Evolutionary conservation across 768 basidiomycete species (phyloP).

Genomic region (Amanita muscaria): DNA sequence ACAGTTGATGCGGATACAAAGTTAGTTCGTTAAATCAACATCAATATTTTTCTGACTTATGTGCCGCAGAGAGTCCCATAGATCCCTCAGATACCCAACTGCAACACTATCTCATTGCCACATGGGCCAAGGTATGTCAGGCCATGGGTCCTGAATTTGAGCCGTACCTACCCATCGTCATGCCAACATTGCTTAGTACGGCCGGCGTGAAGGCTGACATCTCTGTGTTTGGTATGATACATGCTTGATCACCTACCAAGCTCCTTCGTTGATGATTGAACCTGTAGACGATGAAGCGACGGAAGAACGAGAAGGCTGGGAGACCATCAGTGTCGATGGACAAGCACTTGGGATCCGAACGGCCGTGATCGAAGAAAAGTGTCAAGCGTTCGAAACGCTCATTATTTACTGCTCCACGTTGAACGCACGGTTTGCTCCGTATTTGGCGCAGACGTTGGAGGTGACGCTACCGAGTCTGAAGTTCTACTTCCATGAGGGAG

Average conservation of each 20-base stretch:
- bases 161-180: constrained; percentile 77
- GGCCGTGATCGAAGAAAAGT: constrained; percentile 77
- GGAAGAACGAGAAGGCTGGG: constrained; percentile 65
- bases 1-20: constrained; percentile 68
- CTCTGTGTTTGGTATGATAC: constrained; percentile 52
- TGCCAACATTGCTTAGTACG: constrained; percentile 66
- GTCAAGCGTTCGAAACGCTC: constrained; percentile 81
- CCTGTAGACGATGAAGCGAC: constrained; percentile 35
- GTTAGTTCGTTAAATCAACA: constrained; percentile 27
- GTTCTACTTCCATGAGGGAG: constrained; percentile 82
- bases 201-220: constrained; percentile 80
- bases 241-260: no score
- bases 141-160: constrained; percentile 80
- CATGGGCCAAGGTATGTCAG: constrained; percentile 86
- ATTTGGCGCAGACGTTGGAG: constrained; percentile 61
- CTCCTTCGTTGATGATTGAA: constrained; percentile 2
- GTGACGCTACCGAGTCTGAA: constrained; percentile 60
- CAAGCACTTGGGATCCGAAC: constrained; percentile 72
- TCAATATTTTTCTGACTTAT: not conserved
- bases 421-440: constrained; percentile 58
- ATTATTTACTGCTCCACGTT: constrained; percentile 72
- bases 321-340: constrained; percentile 70
- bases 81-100: constrained; percentile 69
- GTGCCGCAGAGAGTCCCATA: constrained; percentile 45
- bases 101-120: constrained; percentile 70